These are phyloP conservation scores for Pseudonectria buxi DNA, from an alignment of 2,329 filamentous ascomycete species.

Conservation along the genomic window DNA sequence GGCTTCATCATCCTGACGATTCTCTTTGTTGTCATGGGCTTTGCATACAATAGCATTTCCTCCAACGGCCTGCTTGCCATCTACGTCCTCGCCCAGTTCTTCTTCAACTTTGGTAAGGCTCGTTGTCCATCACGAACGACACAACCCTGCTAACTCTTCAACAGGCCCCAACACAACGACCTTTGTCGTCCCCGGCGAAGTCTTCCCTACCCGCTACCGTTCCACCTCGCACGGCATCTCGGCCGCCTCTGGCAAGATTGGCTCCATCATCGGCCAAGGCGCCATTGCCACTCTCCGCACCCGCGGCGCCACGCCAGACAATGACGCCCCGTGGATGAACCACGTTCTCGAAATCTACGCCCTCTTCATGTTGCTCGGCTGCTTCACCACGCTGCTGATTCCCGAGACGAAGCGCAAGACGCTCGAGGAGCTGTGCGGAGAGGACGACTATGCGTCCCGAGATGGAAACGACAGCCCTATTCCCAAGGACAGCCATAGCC, in stretches of 20 bases:
- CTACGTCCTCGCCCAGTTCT: conserved; percentile 51
- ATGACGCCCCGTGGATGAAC: conserved; percentile 59
- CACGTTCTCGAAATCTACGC: conserved; percentile 71
- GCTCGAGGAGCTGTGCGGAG: conserved; percentile 53
- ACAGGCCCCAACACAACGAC: conserved; percentile 48
- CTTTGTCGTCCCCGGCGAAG: conserved; percentile 50
- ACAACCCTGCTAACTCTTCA: neutral
- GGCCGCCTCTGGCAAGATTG: conserved; percentile 48
- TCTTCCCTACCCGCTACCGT: conserved; percentile 50
- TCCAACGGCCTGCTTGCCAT: conserved; percentile 47
- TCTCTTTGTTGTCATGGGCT: conserved; percentile 57
- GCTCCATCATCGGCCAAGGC: conserved; percentile 50
- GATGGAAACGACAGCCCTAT: neutral
- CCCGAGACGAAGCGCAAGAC: conserved; percentile 71
- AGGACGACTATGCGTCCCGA: conserved; percentile 25
- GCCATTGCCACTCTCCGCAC: conserved; percentile 50
- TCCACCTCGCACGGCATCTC: conserved; percentile 53
- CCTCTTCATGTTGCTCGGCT: conserved; percentile 69
- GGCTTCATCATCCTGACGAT: conserved; percentile 56
- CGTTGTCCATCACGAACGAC: too few species aligned
- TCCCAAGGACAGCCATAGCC: conserved; percentile 8
- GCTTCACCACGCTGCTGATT: conserved; percentile 62
- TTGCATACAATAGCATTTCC: conserved; percentile 50
- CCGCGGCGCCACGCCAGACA: conserved; percentile 31
- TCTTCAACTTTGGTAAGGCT: conserved; percentile 47